Evolutionary conservation across 23 red algal species (phyloP).

Genomic region (Agarophyton chilense): DNA sequence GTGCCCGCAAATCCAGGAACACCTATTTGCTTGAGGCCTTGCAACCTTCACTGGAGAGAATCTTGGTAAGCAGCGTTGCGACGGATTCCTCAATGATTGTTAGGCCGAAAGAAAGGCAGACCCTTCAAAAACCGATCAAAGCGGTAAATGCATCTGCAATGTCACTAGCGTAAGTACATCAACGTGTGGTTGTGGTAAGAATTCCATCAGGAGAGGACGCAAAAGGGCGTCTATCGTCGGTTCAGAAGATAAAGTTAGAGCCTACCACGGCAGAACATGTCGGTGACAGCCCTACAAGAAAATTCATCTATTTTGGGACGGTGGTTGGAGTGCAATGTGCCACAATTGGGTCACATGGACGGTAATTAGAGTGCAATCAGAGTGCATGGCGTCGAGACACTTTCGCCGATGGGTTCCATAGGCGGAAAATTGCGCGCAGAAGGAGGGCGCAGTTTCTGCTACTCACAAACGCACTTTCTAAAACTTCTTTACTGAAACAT

Average conservation of each 20-base stretch:
- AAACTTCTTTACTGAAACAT: no score
- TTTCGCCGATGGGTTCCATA: no score
- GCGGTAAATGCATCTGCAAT: slow-evolving; percentile 25
- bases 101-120: slow-evolving; percentile 1
- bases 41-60: slow-evolving; percentile 17
- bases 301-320: no score
- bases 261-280: background rate
- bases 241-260: background rate
- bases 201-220: slow-evolving; percentile 4
- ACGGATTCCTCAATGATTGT: slow-evolving; percentile 52
- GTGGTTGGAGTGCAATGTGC: no score
- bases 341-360: no score
- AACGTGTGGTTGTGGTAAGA: background rate
- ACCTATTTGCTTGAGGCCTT: slow-evolving; percentile 15
- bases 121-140: slow-evolving; percentile 10
- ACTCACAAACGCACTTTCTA: no score
- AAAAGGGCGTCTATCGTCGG: background rate
- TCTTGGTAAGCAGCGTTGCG: slow-evolving; percentile 47
- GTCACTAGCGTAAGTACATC: slow-evolving; percentile 18
- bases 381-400: no score
- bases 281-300: no score
- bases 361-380: no score
- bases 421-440: no score
- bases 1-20: slow-evolving; percentile 19
- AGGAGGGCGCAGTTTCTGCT: no score